Base-by-base conservation (phyloP, 371 early-diverging fungal genomes). In the Apophysomyces elegans region DNA sequence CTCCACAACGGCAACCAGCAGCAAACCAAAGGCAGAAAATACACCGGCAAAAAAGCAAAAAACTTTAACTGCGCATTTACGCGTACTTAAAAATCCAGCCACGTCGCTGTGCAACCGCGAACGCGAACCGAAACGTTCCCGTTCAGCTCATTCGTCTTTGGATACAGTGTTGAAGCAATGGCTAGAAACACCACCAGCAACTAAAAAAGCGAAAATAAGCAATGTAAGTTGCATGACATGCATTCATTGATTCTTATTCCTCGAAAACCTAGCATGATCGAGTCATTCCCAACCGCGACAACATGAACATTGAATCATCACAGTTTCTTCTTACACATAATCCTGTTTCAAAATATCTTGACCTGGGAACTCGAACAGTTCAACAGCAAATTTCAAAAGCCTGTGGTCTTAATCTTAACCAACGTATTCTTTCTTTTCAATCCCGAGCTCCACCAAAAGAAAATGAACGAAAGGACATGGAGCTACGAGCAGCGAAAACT, bases 341-440 rank as follows among this genome's bases (percentile, higher is more conserved):
- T 26, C 78, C 80, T 38, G 56, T 62, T 9, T 63, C 58, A 9
- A 62, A 56, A 45, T 71, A 78, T 7, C 56, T 87, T 37, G 87
- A 91, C 67, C 70, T 79, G 4, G 68, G 73, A 9, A 65, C 83
- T 4, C 66, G 85, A 39, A 89, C 85, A 0, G 89, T 92, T 71
- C 90, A 91, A 36, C 90, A 91, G 56, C 81, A 89, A 64, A 73
- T 96, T 5, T 96, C 95, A 5, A 74, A 84, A 39, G 95, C 94
- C 0, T 89, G 89, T 59, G 95, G 94, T 2, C 75, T 95, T 83
- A 5, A 77, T 87, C 66, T 63, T 18, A 85, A 88, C 63, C 81
- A 89, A 63, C 88, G 94, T 38, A 92, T 94, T 44, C 74, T 95
- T 6, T 75, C 87, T 6, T 95, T 94, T 74, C 79, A 84, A 45